A percentile compares a stretch with the other conserved stretches of the same genome.
phyloP scores from a whole-genome alignment of 495 filamentous ascomycete genomes.

The Cetradonia linearis region DNA sequence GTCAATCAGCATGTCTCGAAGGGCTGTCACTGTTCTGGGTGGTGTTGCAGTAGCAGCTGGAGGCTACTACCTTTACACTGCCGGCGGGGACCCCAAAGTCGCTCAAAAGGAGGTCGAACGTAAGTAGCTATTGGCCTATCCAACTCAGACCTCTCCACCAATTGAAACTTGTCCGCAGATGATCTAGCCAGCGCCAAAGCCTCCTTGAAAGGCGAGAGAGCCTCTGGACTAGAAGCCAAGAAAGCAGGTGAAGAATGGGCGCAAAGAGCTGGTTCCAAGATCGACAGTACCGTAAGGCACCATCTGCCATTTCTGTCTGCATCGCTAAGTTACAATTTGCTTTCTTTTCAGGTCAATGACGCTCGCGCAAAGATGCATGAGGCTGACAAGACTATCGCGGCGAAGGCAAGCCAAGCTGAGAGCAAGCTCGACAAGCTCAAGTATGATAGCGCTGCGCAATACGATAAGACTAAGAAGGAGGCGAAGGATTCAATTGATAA shows the following conservation, averaged over 20 bases:
- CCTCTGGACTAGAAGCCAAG: conserved; percentile 45
- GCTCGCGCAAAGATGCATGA: conserved; percentile 37
- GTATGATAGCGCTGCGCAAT: conserved; percentile 22
- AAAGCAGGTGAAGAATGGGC: conserved; percentile 41
- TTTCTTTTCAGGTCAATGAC: conserved; percentile 45
- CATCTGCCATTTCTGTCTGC: conserved; percentile 7
- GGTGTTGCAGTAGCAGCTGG: conserved; percentile 53
- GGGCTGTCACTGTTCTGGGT: conserved; percentile 35
- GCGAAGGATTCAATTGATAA: conserved; percentile 34
- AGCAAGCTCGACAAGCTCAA: conserved; percentile 41
- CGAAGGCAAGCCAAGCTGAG: conserved; percentile 22
- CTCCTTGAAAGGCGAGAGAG: conserved; percentile 50
- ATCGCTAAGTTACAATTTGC: conserved; percentile 9
- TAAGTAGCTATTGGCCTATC: conserved; percentile 31
- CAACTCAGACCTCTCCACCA: neutral
- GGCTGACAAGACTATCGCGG: conserved; percentile 18
- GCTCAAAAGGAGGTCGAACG: conserved; percentile 77
- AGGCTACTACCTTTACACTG: conserved; percentile 86
- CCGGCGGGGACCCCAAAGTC: conserved; percentile 70
- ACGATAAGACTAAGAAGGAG: conserved; percentile 33
- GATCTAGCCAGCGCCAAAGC: conserved; percentile 47
- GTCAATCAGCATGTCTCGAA: conserved; percentile 14
- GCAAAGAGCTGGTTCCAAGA: conserved; percentile 41
- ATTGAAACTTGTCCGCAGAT: conserved; percentile 16
- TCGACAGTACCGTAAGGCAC: conserved; percentile 46